Percentiles rank a stretch among this genome's conserved stretches.
Conservation (phyloP, 208 protist genomes). For the Leishmania tarentolae region DNA sequence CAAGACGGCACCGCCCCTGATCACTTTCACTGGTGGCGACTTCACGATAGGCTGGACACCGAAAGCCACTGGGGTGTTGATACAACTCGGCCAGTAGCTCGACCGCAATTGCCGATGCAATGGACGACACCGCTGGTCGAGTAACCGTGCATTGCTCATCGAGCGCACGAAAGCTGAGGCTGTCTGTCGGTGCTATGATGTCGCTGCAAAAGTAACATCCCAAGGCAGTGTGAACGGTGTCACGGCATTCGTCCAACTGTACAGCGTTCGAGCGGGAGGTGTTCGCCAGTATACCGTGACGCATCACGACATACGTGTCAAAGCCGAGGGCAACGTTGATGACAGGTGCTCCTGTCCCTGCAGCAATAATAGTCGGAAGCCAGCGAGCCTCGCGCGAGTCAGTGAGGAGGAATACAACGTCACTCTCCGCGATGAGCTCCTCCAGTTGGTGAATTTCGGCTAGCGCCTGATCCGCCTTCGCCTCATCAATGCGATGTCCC, state of each 20-base stretch:
- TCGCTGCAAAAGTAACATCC: constrained; percentile 99
- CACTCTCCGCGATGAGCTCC: constrained; percentile 84
- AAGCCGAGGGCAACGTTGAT: constrained; percentile 98
- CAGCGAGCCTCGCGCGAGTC: constrained; percentile 98
- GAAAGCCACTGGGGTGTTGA: constrained; percentile 88
- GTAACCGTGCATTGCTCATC: constrained; percentile 99
- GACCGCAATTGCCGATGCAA: constrained; percentile 93
- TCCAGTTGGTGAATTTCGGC: constrained; percentile 64
- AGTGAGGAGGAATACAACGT: constrained; percentile 98
- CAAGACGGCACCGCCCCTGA: constrained; percentile 46
- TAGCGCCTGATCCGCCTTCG: constrained; percentile 27
- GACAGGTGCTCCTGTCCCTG: constrained; percentile 83
- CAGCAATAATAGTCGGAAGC: constrained; percentile 96
- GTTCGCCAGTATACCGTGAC: constrained; percentile 88
- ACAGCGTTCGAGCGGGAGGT: constrained; percentile 26
- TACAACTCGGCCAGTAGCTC: constrained; percentile 94
- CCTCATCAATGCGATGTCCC: constrained; percentile 85
- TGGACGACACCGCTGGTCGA: constrained; percentile 90
- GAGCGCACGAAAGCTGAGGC: constrained; percentile 93
- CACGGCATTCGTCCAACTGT: not conserved
- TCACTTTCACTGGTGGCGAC: constrained; percentile 22
- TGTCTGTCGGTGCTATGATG: constrained; percentile 91
- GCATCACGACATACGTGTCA: constrained; percentile 97
- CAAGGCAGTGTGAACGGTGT: constrained; percentile 27
- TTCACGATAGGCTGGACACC: constrained; percentile 56